Conservation (phyloP, 768 basidiomycete species). For the Leccinum disarticulatum region DNA sequence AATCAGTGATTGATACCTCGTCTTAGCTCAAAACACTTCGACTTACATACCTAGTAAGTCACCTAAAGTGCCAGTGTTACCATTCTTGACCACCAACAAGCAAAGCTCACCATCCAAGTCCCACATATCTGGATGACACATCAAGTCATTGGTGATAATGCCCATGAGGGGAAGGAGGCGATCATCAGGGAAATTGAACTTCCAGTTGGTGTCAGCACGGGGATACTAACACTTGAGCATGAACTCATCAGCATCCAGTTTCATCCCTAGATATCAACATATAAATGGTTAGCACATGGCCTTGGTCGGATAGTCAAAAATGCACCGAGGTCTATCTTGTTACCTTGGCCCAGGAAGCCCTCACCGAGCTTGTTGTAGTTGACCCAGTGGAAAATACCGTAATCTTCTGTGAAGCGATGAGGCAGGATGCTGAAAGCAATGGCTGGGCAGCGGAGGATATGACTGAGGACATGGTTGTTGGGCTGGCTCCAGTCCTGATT, state of each 20-base stretch:
- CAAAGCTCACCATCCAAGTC: neutral
- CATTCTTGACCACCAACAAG: neutral
- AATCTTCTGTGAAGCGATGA: neutral
- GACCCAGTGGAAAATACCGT: neutral
- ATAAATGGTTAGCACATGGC: too few relatives aligned
- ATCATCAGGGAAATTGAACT: neutral
- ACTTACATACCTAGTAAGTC: too few relatives aligned
- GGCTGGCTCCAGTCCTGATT: neutral
- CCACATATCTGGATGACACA: neutral
- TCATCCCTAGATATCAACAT: too few relatives aligned
- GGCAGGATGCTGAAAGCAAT: neutral
- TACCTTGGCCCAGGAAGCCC: neutral
- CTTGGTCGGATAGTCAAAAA: neutral
- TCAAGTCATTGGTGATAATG: neutral
- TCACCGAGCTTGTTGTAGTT: neutral
- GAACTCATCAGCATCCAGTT: too few relatives aligned
- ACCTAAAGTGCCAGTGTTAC: neutral
- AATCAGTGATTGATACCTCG: too few relatives aligned
- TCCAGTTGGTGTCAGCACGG: too few relatives aligned
- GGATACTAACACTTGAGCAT: too few relatives aligned
- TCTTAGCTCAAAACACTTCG: too few relatives aligned
- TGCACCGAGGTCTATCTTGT: neutral
- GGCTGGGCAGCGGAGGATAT: neutral
- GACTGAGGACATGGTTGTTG: neutral
- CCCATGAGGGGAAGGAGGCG: neutral